Base-by-base conservation (phyloP, 2,329 filamentous ascomycete species). In the Penicillium occitanis region DNA sequence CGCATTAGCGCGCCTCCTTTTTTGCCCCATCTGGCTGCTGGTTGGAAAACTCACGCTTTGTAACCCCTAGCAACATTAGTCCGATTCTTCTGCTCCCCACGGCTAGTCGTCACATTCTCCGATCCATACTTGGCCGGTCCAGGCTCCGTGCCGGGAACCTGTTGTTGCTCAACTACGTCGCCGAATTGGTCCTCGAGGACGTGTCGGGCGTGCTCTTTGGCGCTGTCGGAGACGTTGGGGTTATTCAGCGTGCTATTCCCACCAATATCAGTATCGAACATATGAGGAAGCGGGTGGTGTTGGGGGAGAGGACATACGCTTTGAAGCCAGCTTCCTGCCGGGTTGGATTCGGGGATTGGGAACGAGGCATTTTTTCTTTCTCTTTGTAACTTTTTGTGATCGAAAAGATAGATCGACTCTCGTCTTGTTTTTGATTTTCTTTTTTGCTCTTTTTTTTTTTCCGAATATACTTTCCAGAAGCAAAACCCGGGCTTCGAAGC, bases 41-140 rank as follows among this genome's bases (percentile, higher is more conserved):
- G 30, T 5, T 1, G 6, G 30, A 28, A 44, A 8, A 46, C 71
- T 57, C 69, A 73, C 71, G 71, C 70, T 61, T 71, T 72, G 63
- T 72, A 66, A 3, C 71, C 71, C 33, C 71, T 64, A 42, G 68
- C 68, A 44, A 72, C 69, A 46, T 73, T 73, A n/a, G 44, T 53
- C 8, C 63, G 59, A 46, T 68, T 69, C 6, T 58, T 58, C 35
- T 69, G 65, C 6, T 67, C 70, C 3, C 67, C 70, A 10, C 64
- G 65, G 25, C 57, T 60, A 5, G 30, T 64, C n/a, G 53, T 48
- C 30, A 67, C 62, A 35, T 63, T 59, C 30, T 67, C 33, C 11
- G 58, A 62, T 33, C 64, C 64, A 17, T 66, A 66, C 19, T 66
- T 66, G 48, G 14, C 48, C 48, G 48, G 8, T 11, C 50, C 59